A percentile compares a stretch with the other conserved stretches of the same genome.
Evolutionary conservation across 2,329 filamentous ascomycete genomes (phyloP).

Genomic region (Colletotrichum musicola): DNA sequence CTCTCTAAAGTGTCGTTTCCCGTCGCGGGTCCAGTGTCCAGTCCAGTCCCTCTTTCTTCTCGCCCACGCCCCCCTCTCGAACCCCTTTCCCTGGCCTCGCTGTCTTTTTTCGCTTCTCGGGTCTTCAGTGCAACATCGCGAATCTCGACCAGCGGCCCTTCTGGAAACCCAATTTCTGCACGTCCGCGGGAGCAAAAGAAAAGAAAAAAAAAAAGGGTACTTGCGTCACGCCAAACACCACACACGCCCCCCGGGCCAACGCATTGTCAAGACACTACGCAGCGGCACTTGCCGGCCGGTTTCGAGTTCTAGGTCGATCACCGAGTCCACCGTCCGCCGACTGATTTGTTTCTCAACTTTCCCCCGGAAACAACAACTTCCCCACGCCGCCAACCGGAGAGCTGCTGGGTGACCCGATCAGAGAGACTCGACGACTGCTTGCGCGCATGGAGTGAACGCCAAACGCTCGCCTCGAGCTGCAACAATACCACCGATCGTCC

Average conservation of each 20-base stretch:
- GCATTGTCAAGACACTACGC: slow-evolving; percentile 28
- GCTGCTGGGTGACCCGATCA: slow-evolving; percentile 24
- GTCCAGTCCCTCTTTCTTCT: too few relatives aligned
- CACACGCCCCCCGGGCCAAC: slow-evolving; percentile 2
- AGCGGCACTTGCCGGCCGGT: slow-evolving; percentile 35
- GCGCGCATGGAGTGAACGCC: slow-evolving; percentile 37
- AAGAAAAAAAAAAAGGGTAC: background rate
- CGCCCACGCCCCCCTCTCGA: slow-evolving; percentile 9
- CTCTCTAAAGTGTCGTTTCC: slow-evolving; percentile 31
- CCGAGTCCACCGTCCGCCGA: slow-evolving; percentile 23
- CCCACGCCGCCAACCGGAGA: slow-evolving; percentile 3
- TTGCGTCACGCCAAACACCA: background rate
- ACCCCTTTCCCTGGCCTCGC: slow-evolving; percentile 34
- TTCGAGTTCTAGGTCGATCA: slow-evolving; percentile 37
- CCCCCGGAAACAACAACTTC: slow-evolving; percentile 1
- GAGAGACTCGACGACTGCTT: slow-evolving; percentile 10
- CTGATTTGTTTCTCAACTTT: slow-evolving; percentile 3
- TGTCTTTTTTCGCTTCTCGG: slow-evolving; percentile 8
- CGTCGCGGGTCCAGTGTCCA: background rate
- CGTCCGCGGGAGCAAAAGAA: background rate
- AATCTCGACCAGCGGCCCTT: background rate
- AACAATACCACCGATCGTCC: background rate
- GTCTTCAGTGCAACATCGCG: slow-evolving; percentile 32
- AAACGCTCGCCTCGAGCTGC: slow-evolving; percentile 30
- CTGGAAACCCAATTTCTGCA: background rate